Evolutionary conservation across 306 rosid species (phyloP).

Genomic region (Quercus parvula): DNA sequence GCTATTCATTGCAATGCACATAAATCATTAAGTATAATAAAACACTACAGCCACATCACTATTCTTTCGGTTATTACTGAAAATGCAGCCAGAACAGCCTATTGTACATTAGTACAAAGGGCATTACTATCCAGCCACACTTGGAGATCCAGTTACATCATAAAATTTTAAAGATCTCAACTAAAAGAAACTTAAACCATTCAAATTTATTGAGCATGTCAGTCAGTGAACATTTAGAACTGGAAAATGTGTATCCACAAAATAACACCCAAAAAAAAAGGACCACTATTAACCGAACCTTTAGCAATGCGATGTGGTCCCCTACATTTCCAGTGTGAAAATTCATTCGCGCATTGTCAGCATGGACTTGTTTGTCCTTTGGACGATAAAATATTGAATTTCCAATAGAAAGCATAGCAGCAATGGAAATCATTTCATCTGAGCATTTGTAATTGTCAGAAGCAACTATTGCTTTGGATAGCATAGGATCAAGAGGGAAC

Average conservation of each 20-base stretch:
- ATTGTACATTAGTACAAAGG: background rate
- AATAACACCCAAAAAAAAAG: background rate
- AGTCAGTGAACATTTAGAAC: constrained; percentile 11
- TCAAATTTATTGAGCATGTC: background rate
- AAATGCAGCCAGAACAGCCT: background rate
- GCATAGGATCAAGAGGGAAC: constrained; percentile 95
- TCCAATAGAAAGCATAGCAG: constrained; percentile 91
- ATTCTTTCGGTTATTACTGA: background rate
- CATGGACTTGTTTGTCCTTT: constrained; percentile 98
- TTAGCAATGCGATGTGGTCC: constrained; percentile 83
- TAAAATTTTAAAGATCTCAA: background rate
- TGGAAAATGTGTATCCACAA: constrained; percentile 3
- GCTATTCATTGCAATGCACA: background rate
- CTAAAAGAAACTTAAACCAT: constrained; percentile 5
- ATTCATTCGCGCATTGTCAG: constrained; percentile 88
- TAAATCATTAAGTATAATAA: background rate
- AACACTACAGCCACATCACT: background rate
- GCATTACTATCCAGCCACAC: background rate
- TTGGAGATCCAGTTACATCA: background rate
- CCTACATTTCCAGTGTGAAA: constrained; percentile 93
- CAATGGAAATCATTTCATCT: constrained; percentile 78
- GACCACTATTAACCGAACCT: constrained; percentile 40
- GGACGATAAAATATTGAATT: constrained; percentile 97
- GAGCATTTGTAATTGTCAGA: constrained; percentile 87
- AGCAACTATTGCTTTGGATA: constrained; percentile 89